Conservation (phyloP, 768 basidiomycete genomes). For the Omphalotus guepiniiformis region DNA sequence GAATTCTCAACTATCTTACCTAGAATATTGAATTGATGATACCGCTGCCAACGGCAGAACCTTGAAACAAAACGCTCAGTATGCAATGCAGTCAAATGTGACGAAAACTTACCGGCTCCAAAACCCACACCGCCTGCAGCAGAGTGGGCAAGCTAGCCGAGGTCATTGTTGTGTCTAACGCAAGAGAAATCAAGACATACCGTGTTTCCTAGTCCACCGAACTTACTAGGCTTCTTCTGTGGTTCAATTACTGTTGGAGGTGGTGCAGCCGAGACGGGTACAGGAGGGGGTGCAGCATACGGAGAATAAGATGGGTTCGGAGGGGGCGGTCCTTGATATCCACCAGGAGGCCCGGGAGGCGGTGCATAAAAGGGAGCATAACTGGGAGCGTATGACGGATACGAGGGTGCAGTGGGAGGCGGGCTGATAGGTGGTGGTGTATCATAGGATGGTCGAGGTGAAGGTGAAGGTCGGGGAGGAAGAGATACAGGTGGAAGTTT, state of each 20-base stretch:
- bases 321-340: slow-evolving; percentile 11
- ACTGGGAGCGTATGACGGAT: slow-evolving; percentile 11
- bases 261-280: slow-evolving; percentile 17
- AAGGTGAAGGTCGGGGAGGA: slow-evolving; percentile 13
- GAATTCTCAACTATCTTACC: neutral
- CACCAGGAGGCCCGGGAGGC: neutral
- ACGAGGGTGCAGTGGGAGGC: neutral
- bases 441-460: slow-evolving; percentile 22
- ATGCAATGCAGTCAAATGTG: neutral
- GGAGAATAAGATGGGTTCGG: slow-evolving; percentile 2
- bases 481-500: slow-evolving; percentile 29
- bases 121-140: slow-evolving; percentile 74
- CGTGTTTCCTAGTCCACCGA: slow-evolving; percentile 53
- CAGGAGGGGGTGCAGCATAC: slow-evolving; percentile 10
- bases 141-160: slow-evolving; percentile 47
- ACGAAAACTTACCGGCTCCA: slow-evolving; percentile 69
- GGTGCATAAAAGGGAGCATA: neutral
- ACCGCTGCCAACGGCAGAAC: slow-evolving; percentile 40
- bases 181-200: slow-evolving; percentile 28
- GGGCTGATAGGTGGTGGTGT: too few relatives aligned
- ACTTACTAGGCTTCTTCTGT: slow-evolving; percentile 54
- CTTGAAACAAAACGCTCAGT: slow-evolving; percentile 20
- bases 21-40: slow-evolving; percentile 48
- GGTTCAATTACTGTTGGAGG: slow-evolving; percentile 16
- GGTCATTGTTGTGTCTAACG: neutral